Evolutionary conservation across 805 yeast genomes (phyloP).

Genomic region (Candida chilensis): DNA sequence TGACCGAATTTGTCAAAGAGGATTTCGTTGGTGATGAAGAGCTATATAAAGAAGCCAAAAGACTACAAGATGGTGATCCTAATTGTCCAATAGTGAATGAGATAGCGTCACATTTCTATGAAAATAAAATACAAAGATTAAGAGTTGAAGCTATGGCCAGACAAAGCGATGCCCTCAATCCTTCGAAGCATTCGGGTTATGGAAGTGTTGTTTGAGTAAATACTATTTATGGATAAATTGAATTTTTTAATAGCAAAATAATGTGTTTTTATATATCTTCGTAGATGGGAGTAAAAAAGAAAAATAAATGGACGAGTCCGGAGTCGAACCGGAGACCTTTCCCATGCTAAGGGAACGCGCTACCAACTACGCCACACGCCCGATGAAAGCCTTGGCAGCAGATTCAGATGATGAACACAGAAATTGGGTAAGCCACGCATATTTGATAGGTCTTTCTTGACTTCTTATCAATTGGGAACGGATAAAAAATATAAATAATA

Average conservation of each 20-base stretch:
- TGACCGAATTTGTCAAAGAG: conserved; percentile 19
- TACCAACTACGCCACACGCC: conserved; percentile 82
- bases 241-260: too few relatives aligned
- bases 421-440: too few relatives aligned
- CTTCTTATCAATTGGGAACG: too few relatives aligned
- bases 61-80: conserved; percentile 17
- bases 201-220: conserved; percentile 1
- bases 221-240: too few relatives aligned
- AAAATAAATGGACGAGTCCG: conserved; percentile 56
- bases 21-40: conserved; percentile 26
- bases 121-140: conserved; percentile 7
- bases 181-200: too few relatives aligned
- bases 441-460: too few relatives aligned
- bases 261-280: too few relatives aligned
- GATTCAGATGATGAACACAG: too few relatives aligned
- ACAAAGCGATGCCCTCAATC: too few relatives aligned
- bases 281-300: too few relatives aligned
- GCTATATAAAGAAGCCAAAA: conserved; percentile 24
- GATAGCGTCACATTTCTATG: neutral
- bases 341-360: conserved; percentile 79
- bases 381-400: too few relatives aligned
- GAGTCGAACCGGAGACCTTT: conserved; percentile 75
- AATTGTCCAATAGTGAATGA: conserved; percentile 38
- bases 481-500: too few relatives aligned
- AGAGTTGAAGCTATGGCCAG: conserved; percentile 11